These are phyloP conservation scores for Davidsoniella neocaledoniae DNA, from an alignment of 2,329 filamentous ascomycete genomes.

Conservation along the genomic window DNA sequence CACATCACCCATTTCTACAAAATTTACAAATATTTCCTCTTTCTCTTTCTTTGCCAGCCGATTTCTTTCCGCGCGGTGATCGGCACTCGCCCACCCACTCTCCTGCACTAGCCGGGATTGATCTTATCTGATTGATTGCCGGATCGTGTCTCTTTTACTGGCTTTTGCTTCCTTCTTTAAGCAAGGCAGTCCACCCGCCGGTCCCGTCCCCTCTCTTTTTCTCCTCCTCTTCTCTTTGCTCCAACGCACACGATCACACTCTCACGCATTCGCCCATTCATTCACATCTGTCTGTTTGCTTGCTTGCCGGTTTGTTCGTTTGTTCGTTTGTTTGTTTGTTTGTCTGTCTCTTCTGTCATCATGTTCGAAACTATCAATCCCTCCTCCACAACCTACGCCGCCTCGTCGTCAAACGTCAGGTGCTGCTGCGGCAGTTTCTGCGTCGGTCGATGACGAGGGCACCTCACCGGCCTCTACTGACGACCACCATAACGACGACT, in stretches of 20 bases:
- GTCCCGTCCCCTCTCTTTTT: neutral
- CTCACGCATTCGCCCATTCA: too few species aligned
- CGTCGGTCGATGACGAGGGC: neutral
- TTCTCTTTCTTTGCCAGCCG: too few species aligned
- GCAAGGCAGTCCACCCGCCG: too few species aligned
- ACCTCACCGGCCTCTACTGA: conserved; percentile 8
- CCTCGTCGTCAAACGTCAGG: neutral
- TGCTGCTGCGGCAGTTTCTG: neutral
- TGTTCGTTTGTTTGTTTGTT: neutral
- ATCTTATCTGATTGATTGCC: too few species aligned
- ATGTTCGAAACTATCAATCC: neutral
- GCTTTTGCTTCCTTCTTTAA: too few species aligned
- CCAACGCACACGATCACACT: neutral
- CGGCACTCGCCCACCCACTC: too few species aligned
- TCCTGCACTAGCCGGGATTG: too few species aligned
- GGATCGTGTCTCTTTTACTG: too few species aligned
- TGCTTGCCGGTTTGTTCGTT: neutral
- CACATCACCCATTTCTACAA: too few species aligned
- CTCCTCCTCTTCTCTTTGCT: neutral
- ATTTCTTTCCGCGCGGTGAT: too few species aligned
- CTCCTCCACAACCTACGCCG: neutral
- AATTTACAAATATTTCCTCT: too few species aligned
- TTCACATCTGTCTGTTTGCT: too few species aligned
- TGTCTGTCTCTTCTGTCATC: neutral
- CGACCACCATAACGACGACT: conserved; percentile 12